phyloP scores from a whole-genome alignment of 2,329 filamentous ascomycete genomes.

The Rachicladosporium sp. region DNA sequence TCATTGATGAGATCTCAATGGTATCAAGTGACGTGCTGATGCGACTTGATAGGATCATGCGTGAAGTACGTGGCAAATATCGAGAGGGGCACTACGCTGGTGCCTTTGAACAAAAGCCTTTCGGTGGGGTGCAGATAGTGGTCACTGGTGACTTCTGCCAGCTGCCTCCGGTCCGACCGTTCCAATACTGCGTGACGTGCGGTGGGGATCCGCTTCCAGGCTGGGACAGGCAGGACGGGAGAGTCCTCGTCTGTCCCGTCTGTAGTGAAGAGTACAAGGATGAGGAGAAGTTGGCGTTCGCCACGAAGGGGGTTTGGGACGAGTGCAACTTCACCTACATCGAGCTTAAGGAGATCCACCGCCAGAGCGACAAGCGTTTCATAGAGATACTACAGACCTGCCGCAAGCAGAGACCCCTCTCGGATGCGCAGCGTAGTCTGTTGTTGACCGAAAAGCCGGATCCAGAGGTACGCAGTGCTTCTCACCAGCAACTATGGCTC shows the following conservation, averaged over 20 bases:
- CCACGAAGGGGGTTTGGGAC: slow-evolving; percentile 31
- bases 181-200: slow-evolving; percentile 32
- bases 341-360: slow-evolving; percentile 37
- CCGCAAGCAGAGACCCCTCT: no score
- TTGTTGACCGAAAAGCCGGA: no score
- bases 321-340: slow-evolving; percentile 42
- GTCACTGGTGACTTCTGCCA: slow-evolving; percentile 51
- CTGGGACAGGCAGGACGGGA: no score
- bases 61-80: background rate
- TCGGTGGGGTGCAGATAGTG: slow-evolving; percentile 25
- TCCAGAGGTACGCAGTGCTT: no score
- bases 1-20: slow-evolving; percentile 58
- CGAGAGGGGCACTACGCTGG: no score
- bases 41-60: slow-evolving; percentile 30
- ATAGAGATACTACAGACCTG: background rate
- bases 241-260: background rate
- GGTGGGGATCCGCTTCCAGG: slow-evolving; percentile 1
- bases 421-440: no score
- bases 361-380: background rate
- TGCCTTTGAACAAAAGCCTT: slow-evolving; percentile 4
- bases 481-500: no score
- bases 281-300: slow-evolving; percentile 48
- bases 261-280: background rate
- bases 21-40: slow-evolving; percentile 44
- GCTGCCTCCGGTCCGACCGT: slow-evolving; percentile 47